Conservation (phyloP, 352 stramenopile genomes). For the Phytophthora litchii region DNA sequence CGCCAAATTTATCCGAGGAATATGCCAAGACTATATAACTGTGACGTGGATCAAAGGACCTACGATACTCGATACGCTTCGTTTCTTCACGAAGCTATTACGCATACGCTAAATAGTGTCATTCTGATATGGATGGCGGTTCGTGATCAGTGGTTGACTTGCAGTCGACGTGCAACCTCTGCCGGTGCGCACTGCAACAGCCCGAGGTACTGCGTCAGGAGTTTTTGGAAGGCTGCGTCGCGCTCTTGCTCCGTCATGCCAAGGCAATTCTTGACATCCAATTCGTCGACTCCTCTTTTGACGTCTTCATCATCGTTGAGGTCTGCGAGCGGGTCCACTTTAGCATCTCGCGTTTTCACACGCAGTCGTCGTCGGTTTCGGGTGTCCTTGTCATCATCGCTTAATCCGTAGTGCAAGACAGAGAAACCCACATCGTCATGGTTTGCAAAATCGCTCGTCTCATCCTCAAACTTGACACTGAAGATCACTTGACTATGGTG, state of each 20-base stretch:
- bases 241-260: slow-evolving; percentile 22
- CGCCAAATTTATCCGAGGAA: no score
- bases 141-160: slow-evolving; percentile 11
- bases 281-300: neutral
- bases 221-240: slow-evolving; percentile 41
- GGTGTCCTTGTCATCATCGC: slow-evolving; percentile 1
- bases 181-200: slow-evolving; percentile 43
- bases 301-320: slow-evolving; percentile 11
- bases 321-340: neutral
- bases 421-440: neutral
- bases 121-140: no score
- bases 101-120: no score
- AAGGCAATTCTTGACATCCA: neutral
- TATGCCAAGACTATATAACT: no score
- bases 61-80: no score
- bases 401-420: neutral
- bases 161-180: slow-evolving; percentile 23
- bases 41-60: no score
- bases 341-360: slow-evolving; percentile 24
- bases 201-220: slow-evolving; percentile 51
- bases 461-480: neutral
- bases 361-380: slow-evolving; percentile 8
- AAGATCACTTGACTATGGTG: neutral
- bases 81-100: no score
- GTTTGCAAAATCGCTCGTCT: neutral